phyloP scores from a whole-genome alignment of 2,329 filamentous ascomycete species.

The Trichoderma hamatum region DNA sequence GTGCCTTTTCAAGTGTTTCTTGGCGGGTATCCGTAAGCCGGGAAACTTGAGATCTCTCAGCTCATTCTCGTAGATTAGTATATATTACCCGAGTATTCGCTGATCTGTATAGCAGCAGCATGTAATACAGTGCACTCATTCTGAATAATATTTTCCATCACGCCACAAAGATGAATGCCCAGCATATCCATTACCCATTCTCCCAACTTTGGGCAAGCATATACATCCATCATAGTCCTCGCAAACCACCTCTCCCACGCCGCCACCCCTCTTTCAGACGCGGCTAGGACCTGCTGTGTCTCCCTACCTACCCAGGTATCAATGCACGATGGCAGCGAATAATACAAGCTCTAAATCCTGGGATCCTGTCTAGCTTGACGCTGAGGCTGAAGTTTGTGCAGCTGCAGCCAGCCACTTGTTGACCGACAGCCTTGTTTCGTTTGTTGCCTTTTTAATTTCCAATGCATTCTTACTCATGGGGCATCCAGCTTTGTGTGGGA shows the following conservation, averaged over 20 bases:
- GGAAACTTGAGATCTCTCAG: conserved; percentile 3
- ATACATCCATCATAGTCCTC: background rate
- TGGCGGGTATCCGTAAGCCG: background rate
- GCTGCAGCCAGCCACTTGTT: conserved; percentile 19
- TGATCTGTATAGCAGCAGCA: background rate
- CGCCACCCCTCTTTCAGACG: background rate
- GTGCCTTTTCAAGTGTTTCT: background rate
- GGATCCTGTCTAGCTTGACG: conserved; percentile 3
- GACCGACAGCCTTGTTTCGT: conserved; percentile 15
- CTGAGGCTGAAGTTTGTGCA: conserved; percentile 24
- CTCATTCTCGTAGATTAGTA: background rate
- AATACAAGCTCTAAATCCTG: background rate
- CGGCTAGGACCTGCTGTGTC: background rate
- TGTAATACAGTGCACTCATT: background rate
- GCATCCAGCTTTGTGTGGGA: background rate
- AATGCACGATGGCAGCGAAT: conserved; percentile 3
- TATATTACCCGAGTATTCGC: conserved; percentile 3
- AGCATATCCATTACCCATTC: background rate
- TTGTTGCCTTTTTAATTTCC: background rate
- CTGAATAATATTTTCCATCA: background rate
- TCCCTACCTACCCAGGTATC: conserved; percentile 10
- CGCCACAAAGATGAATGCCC: background rate
- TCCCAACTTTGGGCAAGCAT: background rate
- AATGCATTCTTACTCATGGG: background rate
- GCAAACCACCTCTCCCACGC: background rate